Conservation (phyloP, 31 red algal genomes). For the Endocladia muricata region DNA sequence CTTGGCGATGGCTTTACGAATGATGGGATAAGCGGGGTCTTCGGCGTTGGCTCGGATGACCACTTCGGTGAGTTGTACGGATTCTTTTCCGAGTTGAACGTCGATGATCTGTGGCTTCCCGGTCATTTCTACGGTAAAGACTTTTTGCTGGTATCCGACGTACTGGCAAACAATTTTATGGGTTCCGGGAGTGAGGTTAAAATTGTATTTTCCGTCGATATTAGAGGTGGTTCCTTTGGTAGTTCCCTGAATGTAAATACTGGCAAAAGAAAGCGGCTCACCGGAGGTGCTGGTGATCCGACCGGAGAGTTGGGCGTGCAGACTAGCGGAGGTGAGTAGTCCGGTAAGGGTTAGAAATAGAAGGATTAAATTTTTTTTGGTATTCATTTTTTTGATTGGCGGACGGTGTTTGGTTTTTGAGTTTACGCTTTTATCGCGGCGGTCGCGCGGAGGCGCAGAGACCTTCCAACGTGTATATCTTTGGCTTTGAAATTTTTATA, state of each 20-base stretch:
- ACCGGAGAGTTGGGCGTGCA: no score
- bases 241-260: background rate
- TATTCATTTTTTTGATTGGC: no score
- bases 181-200: background rate
- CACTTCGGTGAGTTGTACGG: background rate
- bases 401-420: no score
- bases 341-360: no score
- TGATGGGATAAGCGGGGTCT: background rate
- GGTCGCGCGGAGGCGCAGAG: no score
- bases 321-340: no score
- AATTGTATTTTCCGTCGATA: background rate
- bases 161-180: slow-evolving; percentile 1
- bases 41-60: background rate
- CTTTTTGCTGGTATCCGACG: background rate
- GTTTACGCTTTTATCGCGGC: no score
- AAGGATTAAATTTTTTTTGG: no score
- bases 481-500: no score
- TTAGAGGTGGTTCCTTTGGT: background rate
- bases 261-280: no score
- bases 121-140: background rate
- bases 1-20: background rate
- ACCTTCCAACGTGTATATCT: no score
- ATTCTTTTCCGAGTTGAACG: background rate
- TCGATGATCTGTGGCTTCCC: background rate
- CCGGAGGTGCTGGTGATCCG: no score